Evolutionary conservation across 1,284 basidiomycete genomes (phyloP), one percentile per base, ranked within the genome.

Genomic region (Austropuccinia psidii): DNA sequence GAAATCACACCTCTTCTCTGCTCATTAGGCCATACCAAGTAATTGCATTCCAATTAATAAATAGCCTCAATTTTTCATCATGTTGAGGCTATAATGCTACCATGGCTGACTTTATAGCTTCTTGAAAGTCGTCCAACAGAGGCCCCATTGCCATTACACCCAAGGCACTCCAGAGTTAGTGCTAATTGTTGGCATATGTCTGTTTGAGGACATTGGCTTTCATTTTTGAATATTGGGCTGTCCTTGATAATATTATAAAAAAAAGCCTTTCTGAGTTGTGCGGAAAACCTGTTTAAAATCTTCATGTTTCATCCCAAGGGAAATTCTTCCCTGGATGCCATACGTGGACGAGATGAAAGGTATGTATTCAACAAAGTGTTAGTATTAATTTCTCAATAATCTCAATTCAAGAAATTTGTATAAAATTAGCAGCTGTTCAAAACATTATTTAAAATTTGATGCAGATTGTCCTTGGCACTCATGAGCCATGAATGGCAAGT

Each of bases 221-320:
- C 37, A 27, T 29, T 60, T 6, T 41, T 21, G 21, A 60, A 43
- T 21, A 24, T 60, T 1, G 58, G 37, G 37, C 31, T 41, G n/a
- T 60, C 58, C 58, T 60, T 60, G 37, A 60, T 41, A 9, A 41
- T 37, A n/a, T 60, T 60, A 41, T 41, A 60, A 24, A 17, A 60
- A 41, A 29, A 60, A 60, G 58, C 58, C 45, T 1, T 37, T 41
- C 17, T 60, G 39, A 9, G 35, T 27, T 24, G 33, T 60, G 5
- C 58, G 58, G 31, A 41, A 41, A 4, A 41, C 37, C 58, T 41
- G 58, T 60, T 41, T 41, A 41, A 60, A 37, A 21, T 60, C 37
- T 21, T 41, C 33, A 27, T 60, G n/a, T n/a, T n/a, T n/a, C n/a
- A n/a, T n/a, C n/a, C n/a, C n/a, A n/a, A n/a, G n/a, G n/a, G n/a